Base-by-base conservation (phyloP, 805 yeast species). In the Scheffersomyces ergatensis region DNA sequence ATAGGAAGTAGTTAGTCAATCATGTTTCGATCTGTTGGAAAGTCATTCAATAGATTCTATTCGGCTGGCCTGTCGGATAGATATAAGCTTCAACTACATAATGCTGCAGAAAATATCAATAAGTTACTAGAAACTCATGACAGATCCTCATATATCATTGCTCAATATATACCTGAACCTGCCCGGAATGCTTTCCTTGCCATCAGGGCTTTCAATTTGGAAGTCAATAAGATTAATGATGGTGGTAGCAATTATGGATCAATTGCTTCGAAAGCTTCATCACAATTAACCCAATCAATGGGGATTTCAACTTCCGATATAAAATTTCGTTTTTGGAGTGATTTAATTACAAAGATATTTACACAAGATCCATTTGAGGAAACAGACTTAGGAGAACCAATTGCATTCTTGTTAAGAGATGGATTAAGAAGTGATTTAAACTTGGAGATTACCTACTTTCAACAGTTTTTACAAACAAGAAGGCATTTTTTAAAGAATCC, bases 241-340 rank as follows among this genome's bases (percentile, higher is more conserved):
- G 65, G 65, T 4, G 63, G 64, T 2, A 46, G 42, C 24, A 53
- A 49, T 34, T 18, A 45, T 3, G 48, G 51, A 5, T 51, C 65
- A 1, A 45, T 47, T 1, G 54, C 67, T 9, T 57, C 64, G 12
- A 54, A 50, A 29, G 72, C 74, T 2, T 56, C 65, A 42, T 34
- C 48, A 35, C 55, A 61, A 44, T 43, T 54, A 40, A 42, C 64
- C 46, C 36, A 49, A 32, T 43, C 70, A 34, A 26, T 70, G 56
- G 70, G 74, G 26, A 36, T 64, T 9, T 63, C 75, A 27, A 68
- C 77, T 1, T 55, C 59, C 25, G 74, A 73, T 58, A 42, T 85
- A 54, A 80, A 85, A 51, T 78, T 85, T 56, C 80, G 81, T 49
- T 85, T 83, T 58, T 88, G 95, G 95, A 72, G 79, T 45, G 85